phyloP scores from a whole-genome alignment of 2,329 filamentous ascomycete genomes.

The Calycina herbarum region DNA sequence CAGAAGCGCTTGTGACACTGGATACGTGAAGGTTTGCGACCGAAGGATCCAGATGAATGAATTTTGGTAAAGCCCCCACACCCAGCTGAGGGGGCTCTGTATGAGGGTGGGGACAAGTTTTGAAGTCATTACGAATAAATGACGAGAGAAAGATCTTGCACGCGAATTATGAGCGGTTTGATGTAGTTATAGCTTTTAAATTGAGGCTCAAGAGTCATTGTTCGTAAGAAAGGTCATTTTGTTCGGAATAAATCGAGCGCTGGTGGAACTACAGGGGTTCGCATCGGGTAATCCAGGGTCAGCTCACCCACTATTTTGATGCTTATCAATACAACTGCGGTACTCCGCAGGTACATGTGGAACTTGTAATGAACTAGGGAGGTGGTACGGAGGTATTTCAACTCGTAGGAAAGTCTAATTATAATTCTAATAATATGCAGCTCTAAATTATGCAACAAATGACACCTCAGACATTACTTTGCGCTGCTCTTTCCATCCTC shows the following conservation, averaged over 20 bases:
- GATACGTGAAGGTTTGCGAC: conserved; percentile 4
- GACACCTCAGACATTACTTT: no score
- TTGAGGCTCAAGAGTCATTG: background rate
- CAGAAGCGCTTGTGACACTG: background rate
- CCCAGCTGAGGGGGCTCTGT: background rate
- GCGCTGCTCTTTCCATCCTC: background rate
- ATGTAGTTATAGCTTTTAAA: background rate
- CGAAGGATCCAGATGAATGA: conserved; percentile 7
- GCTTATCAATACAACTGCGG: no score
- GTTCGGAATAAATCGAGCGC: no score
- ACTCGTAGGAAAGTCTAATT: no score
- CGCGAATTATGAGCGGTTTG: background rate
- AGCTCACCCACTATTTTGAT: no score
- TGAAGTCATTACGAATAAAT: background rate
- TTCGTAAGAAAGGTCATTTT: background rate
- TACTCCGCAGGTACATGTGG: no score
- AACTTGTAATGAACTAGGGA: no score
- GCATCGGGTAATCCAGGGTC: no score
- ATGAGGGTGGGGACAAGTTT: background rate
- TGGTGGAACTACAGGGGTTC: no score
- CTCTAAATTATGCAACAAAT: no score
- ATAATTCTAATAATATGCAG: no score
- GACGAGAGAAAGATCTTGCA: background rate
- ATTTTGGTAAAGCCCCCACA: background rate
- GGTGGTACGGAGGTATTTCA: no score